A percentile compares a stretch with the other conserved stretches of the same genome.
Evolutionary conservation across 345 rosid species (phyloP).

Genomic region (Noccaea bulbosa): DNA sequence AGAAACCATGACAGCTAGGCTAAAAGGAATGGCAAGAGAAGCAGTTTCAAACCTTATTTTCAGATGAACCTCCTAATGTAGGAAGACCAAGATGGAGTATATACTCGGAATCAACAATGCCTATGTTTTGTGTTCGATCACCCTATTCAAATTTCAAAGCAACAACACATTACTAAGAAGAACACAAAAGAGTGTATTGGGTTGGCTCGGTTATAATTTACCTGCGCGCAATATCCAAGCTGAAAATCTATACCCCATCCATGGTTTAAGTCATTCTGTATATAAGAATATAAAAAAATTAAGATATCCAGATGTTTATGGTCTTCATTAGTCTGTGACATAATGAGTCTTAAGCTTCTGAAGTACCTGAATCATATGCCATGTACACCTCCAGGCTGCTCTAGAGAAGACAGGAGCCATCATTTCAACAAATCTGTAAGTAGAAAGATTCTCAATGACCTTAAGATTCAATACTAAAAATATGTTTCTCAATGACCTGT

Average conservation of each 20-base stretch:
- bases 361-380: conserved; percentile 84
- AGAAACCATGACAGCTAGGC: background rate
- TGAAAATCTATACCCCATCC: conserved; percentile 83
- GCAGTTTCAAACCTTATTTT: conserved; percentile 47
- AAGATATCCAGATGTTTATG: background rate
- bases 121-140: conserved; percentile 66
- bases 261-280: conserved; percentile 72
- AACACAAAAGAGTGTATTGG: conserved; percentile 7
- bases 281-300: background rate
- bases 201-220: conserved; percentile 17
- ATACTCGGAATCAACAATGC: conserved; percentile 80
- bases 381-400: conserved; percentile 78
- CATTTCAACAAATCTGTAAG: conserved; percentile 78
- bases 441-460: conserved; percentile 12
- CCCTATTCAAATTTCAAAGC: conserved; percentile 57
- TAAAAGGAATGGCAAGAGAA: conserved; percentile 8
- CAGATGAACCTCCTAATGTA: conserved; percentile 62
- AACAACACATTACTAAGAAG: conserved; percentile 24
- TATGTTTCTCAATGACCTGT: conserved; percentile 4
- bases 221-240: conserved; percentile 90
- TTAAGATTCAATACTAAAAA: too few species aligned
- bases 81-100: conserved; percentile 66
- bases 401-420: conserved; percentile 93
- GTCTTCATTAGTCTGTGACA: conserved; percentile 6
- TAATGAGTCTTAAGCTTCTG: conserved; percentile 7